Conservation (phyloP, 805 yeast genomes). For the Schwanniomyces pseudopolymorphus region DNA sequence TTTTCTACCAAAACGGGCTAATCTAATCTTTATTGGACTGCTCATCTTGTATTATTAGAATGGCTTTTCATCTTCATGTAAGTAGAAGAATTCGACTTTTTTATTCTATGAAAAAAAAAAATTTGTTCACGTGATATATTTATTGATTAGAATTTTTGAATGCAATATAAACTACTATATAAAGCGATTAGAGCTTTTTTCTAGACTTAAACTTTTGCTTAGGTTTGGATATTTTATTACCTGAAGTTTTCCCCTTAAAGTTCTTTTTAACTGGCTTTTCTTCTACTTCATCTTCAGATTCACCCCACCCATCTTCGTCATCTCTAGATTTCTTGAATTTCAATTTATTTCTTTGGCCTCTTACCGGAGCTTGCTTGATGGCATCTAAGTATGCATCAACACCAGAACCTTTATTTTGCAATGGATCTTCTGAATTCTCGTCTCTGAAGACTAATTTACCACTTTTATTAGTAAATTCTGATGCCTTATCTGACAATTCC, state of each 20-base stretch:
- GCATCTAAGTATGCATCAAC: slow-evolving; percentile 94
- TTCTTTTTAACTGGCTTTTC: slow-evolving; percentile 10
- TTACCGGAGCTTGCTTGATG: slow-evolving; percentile 85
- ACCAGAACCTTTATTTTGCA: slow-evolving; percentile 50
- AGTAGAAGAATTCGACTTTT: not conserved
- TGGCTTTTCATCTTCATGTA: slow-evolving; percentile 11
- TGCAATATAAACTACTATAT: slow-evolving; percentile 1
- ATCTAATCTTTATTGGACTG: slow-evolving; percentile 80
- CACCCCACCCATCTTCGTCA: slow-evolving; percentile 50
- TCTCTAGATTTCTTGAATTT: slow-evolving; percentile 72
- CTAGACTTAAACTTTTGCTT: slow-evolving; percentile 56
- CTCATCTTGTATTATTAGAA: slow-evolving; percentile 26
- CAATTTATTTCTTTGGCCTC: slow-evolving; percentile 90
- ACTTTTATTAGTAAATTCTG: slow-evolving; percentile 50
- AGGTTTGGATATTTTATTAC: slow-evolving; percentile 32
- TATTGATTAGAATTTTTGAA: not conserved
- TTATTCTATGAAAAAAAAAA: not conserved
- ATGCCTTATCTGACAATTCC: slow-evolving; percentile 33
- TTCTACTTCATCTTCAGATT: slow-evolving; percentile 46
- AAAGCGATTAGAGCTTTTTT: slow-evolving; percentile 48
- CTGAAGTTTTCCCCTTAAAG: slow-evolving; percentile 11
- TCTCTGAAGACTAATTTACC: slow-evolving; percentile 73
- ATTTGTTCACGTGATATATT: not conserved
- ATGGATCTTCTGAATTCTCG: slow-evolving; percentile 47
- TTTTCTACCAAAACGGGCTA: slow-evolving; percentile 90